phyloP scores from a whole-genome alignment of 371 early-diverging fungal species.

The Encephalitozoon intestinalis region DNA sequence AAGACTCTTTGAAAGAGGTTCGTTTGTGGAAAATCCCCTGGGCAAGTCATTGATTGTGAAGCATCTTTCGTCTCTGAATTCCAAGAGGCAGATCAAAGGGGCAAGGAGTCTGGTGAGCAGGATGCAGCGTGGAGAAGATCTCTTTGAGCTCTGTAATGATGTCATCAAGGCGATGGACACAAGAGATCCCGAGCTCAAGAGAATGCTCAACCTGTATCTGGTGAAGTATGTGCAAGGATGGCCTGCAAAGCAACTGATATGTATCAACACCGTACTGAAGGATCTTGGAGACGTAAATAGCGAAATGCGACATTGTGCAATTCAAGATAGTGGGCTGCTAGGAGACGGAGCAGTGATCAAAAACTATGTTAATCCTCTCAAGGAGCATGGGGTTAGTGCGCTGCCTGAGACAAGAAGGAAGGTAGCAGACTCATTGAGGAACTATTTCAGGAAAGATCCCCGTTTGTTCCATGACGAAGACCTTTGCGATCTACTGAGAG shows the following conservation, averaged over 20 bases:
- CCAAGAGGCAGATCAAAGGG: conserved; percentile 3
- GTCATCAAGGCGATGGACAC: conserved; percentile 40
- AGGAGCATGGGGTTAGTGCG: neutral
- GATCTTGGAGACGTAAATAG: conserved; percentile 26
- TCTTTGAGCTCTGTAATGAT: neutral
- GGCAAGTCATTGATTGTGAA: neutral
- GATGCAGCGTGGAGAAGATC: conserved; percentile 40
- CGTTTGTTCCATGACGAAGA: conserved; percentile 7
- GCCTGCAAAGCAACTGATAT: conserved; percentile 29
- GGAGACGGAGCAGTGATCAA: conserved; percentile 30
- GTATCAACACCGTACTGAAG: conserved; percentile 40
- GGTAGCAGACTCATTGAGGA: neutral
- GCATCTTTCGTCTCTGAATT: neutral
- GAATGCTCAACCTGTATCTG: conserved; percentile 24
- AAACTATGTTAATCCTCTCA: conserved; percentile 26
- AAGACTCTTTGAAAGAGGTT: neutral
- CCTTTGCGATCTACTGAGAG: conserved; percentile 2
- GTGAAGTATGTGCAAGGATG: neutral
- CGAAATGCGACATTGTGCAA: conserved; percentile 17
- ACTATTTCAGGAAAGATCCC: conserved; percentile 9
- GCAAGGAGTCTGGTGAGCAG: conserved; percentile 33
- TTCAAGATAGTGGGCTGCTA: neutral
- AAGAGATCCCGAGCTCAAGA: conserved; percentile 12
- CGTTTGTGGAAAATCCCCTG: neutral
- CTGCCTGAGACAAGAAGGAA: neutral